Evolutionary conservation across 257 asterid species (phyloP), one percentile per base, ranked within the genome.

Genomic region (Nicotiana otophora): DNA sequence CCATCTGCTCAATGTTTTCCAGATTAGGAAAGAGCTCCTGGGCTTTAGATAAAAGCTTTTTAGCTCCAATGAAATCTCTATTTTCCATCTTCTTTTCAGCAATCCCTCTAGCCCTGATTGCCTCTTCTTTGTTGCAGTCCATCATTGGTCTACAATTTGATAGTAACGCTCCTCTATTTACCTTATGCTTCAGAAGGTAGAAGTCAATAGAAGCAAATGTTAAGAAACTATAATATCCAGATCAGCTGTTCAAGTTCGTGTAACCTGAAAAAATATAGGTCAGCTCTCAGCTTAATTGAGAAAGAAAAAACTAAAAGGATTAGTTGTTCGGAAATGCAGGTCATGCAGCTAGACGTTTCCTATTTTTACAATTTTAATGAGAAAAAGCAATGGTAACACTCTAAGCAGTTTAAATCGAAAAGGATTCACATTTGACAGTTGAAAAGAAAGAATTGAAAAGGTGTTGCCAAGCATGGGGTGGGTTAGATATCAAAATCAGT

Each of bases 71-170:
- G 42, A 91, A 91, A 70, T 92, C 97, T 54, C 48, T 85, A 10
- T 53, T 86, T 31, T 68, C 87, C 97, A 92, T 90, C 87, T 78
- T 92, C 70, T 81, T 85, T 30, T 81, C 84, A 80, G 93, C 95
- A 6, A 86, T 20, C 3, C 81, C 87, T 83, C 84, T 90, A 31
- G 90, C 92, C 87, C 82, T 84, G 46, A 81, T 81, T 11, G 92
- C 92, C 76, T 86, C 91, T 51, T 86, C 88, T 84, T 77, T 88
- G 82, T 87, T 88, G 83, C 86, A 83, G 5, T 90, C 95, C 93
- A 91, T 90, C 83, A 57, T 53, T 42, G 34, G 81, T 65, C 77
- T 51, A 48, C 60, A 82, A 72, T 33, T 77, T 58, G 15, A 42
- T 48, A 15, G 65, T 39, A 6, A 15, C 30, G n/a, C 54, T 34